These are phyloP conservation scores for Penicillium waksmanii DNA, from an alignment of 495 filamentous ascomycete species.

Conservation along the genomic window DNA sequence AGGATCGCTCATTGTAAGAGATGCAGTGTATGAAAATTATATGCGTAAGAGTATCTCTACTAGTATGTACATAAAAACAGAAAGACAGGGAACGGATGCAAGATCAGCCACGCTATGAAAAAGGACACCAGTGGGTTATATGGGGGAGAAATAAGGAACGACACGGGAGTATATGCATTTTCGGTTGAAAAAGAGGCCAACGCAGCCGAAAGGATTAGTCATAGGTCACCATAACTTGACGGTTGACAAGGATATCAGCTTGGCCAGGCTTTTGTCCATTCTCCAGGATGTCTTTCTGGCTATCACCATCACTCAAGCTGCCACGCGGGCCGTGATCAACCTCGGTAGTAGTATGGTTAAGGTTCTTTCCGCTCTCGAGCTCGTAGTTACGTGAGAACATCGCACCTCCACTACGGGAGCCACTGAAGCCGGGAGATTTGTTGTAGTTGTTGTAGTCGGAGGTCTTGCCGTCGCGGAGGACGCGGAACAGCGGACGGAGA, in stretches of 20 bases:
- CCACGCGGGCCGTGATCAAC: constrained; percentile 1
- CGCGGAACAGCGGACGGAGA: constrained; percentile 31
- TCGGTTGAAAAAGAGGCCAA: background rate
- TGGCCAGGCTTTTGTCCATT: constrained; percentile 17
- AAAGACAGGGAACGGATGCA: background rate
- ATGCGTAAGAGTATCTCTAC: too few species aligned
- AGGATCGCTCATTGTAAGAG: too few species aligned
- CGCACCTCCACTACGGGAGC: constrained; percentile 11
- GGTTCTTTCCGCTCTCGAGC: constrained; percentile 20
- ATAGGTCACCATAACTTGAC: constrained; percentile 25
- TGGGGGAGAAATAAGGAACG: background rate
- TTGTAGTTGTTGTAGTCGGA: constrained; percentile 15
- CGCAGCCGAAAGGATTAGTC: background rate
- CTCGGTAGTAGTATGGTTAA: constrained; percentile 7
- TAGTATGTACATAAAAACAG: background rate
- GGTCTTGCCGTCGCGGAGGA: constrained; percentile 22
- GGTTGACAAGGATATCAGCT: constrained; percentile 23
- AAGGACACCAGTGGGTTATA: background rate
- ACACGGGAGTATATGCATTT: background rate
- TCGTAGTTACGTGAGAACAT: constrained; percentile 20
- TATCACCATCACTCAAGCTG: constrained; percentile 25
- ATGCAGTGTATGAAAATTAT: too few species aligned
- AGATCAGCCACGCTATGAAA: background rate
- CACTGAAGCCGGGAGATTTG: constrained; percentile 6
- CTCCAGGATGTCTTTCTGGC: constrained; percentile 25